Base-by-base conservation (phyloP, 1,284 basidiomycete species). In the Omphalotus olearius region DNA sequence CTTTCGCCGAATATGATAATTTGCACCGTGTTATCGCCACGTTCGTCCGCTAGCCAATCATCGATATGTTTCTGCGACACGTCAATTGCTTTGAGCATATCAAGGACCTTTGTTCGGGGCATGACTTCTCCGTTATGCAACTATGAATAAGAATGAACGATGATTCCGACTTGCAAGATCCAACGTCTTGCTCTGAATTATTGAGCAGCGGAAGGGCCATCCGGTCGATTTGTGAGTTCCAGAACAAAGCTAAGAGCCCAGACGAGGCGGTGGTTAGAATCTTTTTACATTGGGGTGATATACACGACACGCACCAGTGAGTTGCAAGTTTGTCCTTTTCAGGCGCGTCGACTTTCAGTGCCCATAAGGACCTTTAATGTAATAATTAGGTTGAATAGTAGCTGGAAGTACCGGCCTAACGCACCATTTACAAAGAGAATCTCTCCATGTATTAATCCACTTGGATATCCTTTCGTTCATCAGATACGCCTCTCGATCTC, bases 1-100 rank as follows among this genome's bases (percentile, higher is more conserved):
- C 58, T 59, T 46, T 61, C 60, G 11, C 61, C 64, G 18, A 59
- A 18, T 39, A 70, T 45, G 17, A 66, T 52, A 47, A 63, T 65
- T 40, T 70, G 67, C n/a, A 62, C 57, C 3, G 66, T 66, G 52
- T 69, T 57, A 17, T 56, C 61, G 26, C 53, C 60, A 18, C 66
- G 60, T 16, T 49, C 50, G 48, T 66, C 62, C 6, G 57, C 57
- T 18, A 61, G 52, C 45, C 58, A 62, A 11, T 57, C 57, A 10
- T 64, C 51, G 18, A 63, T 49, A 14, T 63, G 52, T 16, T 63
- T 56, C 33, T 54, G 53, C 20, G 57, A 54, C 18, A 47, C 45
- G 4, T 59, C 49, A 17, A 56, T 26, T 41, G 59, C 53, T 36
- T 51, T 50, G 28, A 69, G 42, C 13, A 53, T 54, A 17, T 57